Base-by-base conservation (phyloP, 169 alveolate genomes). In the Plasmodium reichenowi region DNA sequence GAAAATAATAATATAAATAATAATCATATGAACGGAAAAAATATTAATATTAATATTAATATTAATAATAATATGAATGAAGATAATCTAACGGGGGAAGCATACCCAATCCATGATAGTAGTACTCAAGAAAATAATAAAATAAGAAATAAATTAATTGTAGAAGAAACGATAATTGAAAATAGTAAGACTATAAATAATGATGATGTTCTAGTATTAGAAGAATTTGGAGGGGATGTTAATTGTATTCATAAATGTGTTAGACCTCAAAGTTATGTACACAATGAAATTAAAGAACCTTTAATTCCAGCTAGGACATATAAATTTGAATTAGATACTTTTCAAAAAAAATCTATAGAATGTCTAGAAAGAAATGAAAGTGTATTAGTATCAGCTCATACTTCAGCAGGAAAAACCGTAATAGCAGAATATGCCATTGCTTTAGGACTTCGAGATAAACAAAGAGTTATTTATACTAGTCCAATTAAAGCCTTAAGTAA, bases 361-460 rank as follows among this genome's bases (percentile, higher is more conserved):
- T 96, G 99, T 52, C 93, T 99, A 80, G 99, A 98, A 92, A 88
- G 93, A 26, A 97, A 97, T 66, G 99, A 99, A 92, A 96, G 98
- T 54, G 99, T 98, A 9, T 94, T 99, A 72, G 99, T 99, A 15
- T 98, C 99, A 64, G 99, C 99, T 1, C 99, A 98, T 90, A 98
- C 99, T 0, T 98, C 99, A 2, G 99, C 99, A 29, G 99, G 99
- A 38, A 99, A 98, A 93, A 99, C 99, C 4, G 99, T 98, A 29
- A 99, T 98, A 22, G 99, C 99, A 3, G 99, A 99, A 93, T 99
- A 98, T 94, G 99, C 99, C 10, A 98, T 99, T 47, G 99, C 99
- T 0, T 93, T 97, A 97, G 99, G 99, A 1, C 90, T 98, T 72
- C 96, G 98, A 62, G 98, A 98, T 92, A 96, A 98, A 50, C 97